These are phyloP conservation scores for Neofusicoccum parvum DNA, from an alignment of 2,329 filamentous ascomycete genomes.

Conservation along the genomic window DNA sequence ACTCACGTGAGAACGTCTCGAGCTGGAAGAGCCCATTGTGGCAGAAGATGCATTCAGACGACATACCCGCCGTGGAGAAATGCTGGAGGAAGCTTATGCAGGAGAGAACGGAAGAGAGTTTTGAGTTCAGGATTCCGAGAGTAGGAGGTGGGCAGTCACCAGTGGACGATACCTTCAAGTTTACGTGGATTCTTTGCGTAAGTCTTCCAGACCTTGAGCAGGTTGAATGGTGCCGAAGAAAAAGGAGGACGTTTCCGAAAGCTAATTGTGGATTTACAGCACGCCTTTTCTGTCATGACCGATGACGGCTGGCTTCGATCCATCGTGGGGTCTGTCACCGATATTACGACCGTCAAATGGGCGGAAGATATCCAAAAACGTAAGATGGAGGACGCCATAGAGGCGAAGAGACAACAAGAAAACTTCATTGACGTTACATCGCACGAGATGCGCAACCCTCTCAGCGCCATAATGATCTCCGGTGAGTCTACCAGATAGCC, in stretches of 20 bases:
- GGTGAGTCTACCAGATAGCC: conserved; percentile 5
- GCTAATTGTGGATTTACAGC: neutral
- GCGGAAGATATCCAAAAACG: conserved; percentile 23
- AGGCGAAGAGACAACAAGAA: conserved; percentile 37
- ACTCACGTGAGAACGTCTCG: conserved; percentile 4
- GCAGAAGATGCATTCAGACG: conserved; percentile 17
- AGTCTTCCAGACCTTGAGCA: neutral
- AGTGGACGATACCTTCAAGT: conserved; percentile 8
- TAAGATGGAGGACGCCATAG: conserved; percentile 31
- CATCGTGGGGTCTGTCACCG: conserved; percentile 35
- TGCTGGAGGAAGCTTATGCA: conserved; percentile 18
- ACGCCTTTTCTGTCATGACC: conserved; percentile 29
- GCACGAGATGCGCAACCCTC: conserved; percentile 38
- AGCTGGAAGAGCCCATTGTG: conserved; percentile 16
- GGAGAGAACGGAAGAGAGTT: conserved; percentile 12
- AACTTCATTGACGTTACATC: conserved; percentile 41
- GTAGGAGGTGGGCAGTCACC: neutral
- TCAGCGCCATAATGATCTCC: conserved; percentile 21
- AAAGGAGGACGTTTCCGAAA: neutral
- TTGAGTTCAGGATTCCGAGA: conserved; percentile 20
- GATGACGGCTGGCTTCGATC: conserved; percentile 31
- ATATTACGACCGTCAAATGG: conserved; percentile 40
- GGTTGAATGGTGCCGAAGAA: neutral
- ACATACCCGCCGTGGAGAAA: neutral
- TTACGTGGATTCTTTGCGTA: conserved; percentile 19